Evolutionary conservation across 768 basidiomycete genomes (phyloP), one percentile per base, ranked within the genome.

Genomic region (Podaxis carcinomalis): DNA sequence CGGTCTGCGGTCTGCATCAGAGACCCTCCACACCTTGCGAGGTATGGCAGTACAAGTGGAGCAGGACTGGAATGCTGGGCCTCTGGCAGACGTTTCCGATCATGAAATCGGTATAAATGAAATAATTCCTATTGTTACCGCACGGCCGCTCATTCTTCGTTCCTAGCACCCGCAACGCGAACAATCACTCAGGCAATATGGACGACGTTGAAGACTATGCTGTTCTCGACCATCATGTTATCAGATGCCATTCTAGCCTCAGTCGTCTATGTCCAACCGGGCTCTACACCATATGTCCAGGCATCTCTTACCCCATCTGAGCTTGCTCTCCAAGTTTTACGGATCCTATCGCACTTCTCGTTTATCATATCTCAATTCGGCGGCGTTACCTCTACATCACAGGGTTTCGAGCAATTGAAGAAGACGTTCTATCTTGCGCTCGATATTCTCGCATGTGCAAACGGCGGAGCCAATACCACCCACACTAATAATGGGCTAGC

Each of bases 301-400:
- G 57, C 47, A 16, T 62, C 40, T 59, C 68, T 63, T 54, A 73
- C 75, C 2, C 79, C 84, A 6, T 73, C 79, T 5, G 63, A 78
- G 3, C 75, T 93, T 9, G 85, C 89, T 1, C 72, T 82, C 4
- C 71, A 77, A 13, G 77, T 81, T 4, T 72, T 94, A 0, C 77
- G 78, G 27, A 82, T 81, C 0, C 78, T 94, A 10, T 84, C 82
- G 10, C 81, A 85, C 67, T 77, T 93, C 19, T 85, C 91, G 2
- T 92, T 92, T 66, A 81, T 93, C 51, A 83, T 93, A 6, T 84
- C 87, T 7, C 85, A 89, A 66, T 93, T 94, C 64, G 93, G 93
- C 2, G 89, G 90, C 6, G 78, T 89, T 25, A 80, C 83, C 2
- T 79, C 81, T 1, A 78, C 81, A 1, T 71, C 78, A 14, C 78